Evolutionary conservation across 2,329 filamentous ascomycete species (phyloP), one percentile per base, ranked within the genome.

Genomic region (Ilyonectria robusta): DNA sequence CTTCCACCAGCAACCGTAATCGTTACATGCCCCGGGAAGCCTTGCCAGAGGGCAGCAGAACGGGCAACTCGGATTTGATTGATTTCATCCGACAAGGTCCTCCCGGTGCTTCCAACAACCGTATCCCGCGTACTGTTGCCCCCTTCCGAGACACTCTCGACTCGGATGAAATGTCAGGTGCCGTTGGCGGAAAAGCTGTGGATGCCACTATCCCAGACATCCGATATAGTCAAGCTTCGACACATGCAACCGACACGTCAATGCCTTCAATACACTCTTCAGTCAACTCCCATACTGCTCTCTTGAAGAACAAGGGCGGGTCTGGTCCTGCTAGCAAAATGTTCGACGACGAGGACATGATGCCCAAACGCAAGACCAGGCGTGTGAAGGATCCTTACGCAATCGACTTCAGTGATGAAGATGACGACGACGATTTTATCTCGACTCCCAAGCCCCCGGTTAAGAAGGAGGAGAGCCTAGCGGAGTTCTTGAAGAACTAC

Each of bases 61-160:
- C 89, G 57, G 91, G 91, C 70, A 97, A 91, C 63, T 93, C 93
- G 13, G 96, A 98, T 67, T 84, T 99, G 65, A 97, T 98, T 71
- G 95, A 98, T 78, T 98, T 99, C 79, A 97, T 99, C 71, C 91
- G 95, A 51, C 91, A 94, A 77, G 95, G 95, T 1, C 94, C 94
- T 3, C 92, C 93, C 0, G 87, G 83, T 67, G 78, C 83, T 50
- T 82, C 84, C 37, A 85, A 84, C 48, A 88, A 88, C 69, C 90
- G 93, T 26, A 96, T 97, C 68, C 92, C 94, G 47, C 91, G 93
- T 19, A 89, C 88, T n/a, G 91, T 96, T 13, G 94, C 94, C 10
- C 94, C 94, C 1, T 97, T 97, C 84, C 88, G 94, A 60, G 91
- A 88, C 40, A 95, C 94, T 0, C 92, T 95, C 86, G 94, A 97